These are phyloP conservation scores for Ilyonectria robusta DNA, from an alignment of 2,329 filamentous ascomycete species.

Conservation along the genomic window DNA sequence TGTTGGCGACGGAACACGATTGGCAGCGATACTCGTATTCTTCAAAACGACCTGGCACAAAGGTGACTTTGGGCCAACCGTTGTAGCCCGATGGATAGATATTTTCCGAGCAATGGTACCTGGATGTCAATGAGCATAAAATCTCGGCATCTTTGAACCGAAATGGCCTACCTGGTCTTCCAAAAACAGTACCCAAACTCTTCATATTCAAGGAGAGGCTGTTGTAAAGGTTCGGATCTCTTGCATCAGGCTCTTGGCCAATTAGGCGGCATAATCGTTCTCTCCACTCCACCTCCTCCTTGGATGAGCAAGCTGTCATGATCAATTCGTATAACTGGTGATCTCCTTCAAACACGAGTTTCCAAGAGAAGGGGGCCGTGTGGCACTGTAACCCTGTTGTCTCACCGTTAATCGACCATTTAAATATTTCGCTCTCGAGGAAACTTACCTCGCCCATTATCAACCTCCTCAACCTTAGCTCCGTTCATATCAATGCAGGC, in stretches of 20 bases:
- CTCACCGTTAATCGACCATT: neutral
- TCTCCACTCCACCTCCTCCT: conserved; percentile 87
- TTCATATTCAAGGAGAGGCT: conserved; percentile 80
- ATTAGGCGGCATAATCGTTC: conserved; percentile 70
- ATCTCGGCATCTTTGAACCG: neutral
- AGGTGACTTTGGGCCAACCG: conserved; percentile 77
- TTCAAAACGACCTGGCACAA: conserved; percentile 86
- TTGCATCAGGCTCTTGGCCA: conserved; percentile 63
- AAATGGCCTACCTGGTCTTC: conserved; percentile 71
- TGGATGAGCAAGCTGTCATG: conserved; percentile 85
- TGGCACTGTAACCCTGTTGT: conserved; percentile 85
- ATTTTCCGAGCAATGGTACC: conserved; percentile 76
- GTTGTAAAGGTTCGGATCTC: conserved; percentile 67
- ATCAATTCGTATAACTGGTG: conserved; percentile 87
- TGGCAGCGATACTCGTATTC: conserved; percentile 77
- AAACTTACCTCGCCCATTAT: conserved; percentile 79
- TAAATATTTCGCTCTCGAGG: neutral
- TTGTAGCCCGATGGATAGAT: conserved; percentile 85
- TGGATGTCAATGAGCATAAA: conserved; percentile 47
- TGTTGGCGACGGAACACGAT: conserved; percentile 57
- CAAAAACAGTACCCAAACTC: conserved; percentile 81
- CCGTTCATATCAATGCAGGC: conserved; percentile 80
- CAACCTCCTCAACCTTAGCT: conserved; percentile 77
- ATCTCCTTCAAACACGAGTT: conserved; percentile 85
- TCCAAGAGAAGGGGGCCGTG: conserved; percentile 91